Evolutionary conservation across 2,329 filamentous ascomycete species (phyloP), one percentile per base, ranked within the genome.

Genomic region (Paecilomyces formosus): DNA sequence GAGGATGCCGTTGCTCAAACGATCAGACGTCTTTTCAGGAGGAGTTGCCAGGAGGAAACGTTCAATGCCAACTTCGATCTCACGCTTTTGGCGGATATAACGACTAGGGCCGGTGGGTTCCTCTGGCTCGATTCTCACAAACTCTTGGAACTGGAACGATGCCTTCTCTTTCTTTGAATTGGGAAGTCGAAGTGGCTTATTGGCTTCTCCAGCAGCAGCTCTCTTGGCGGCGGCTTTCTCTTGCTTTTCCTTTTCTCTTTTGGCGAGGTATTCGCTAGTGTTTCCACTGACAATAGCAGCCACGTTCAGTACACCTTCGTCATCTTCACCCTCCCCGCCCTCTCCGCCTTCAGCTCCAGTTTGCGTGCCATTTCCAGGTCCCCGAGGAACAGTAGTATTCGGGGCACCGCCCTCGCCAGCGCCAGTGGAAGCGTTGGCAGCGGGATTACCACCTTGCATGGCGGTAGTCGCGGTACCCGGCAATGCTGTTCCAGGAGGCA

Each of bases 271-370:
- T 62, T 87, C 85, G 57, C 76, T 82, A 67, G 85, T 86, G 67
- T 85, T 82, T 57, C 84, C 85, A 54, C 82, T 83, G 7, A 88
- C 85, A 59, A 87, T 87, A 55, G 82, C 84, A 9, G 85, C 85
- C 15, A 87, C 84, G 65, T 87, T 84, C 11, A 88, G 72, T 1
- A 87, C 81, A 13, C 84, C 85, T 54, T 87, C 85, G 15, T 85
- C 82, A 6, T 86, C 83, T 6, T 83, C 78, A 1, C 65, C 66
- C 5, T 73, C 69, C 6, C 35, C 35, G 3, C 68, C 71, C 51
- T 75, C 76, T 52, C 74, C 76, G 55, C 74, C 73, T 55, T 83
- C 82, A 39, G 76, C 76, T 13, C 80, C 82, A 2, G 81, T 79
- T 60, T 84, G 79, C 1, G 82, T 84, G 18, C 79, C 80, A 3